Conservation (phyloP, 352 stramenopile species). For the Globisporangium parvum region DNA sequence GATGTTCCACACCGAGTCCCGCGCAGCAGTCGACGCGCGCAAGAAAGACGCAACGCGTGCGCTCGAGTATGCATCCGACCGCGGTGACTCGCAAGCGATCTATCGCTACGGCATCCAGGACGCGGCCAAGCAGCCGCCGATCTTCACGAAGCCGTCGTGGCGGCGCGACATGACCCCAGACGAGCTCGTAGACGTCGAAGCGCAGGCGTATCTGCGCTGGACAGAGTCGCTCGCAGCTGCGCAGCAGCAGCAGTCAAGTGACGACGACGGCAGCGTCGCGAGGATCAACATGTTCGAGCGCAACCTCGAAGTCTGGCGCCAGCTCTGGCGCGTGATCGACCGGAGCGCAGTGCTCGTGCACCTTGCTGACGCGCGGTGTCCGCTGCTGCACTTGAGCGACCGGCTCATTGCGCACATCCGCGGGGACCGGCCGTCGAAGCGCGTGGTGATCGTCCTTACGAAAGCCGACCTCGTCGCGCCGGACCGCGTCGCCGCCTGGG, state of each 20-base stretch:
- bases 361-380: conserved; percentile 64
- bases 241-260: conserved; percentile 13
- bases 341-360: conserved; percentile 73
- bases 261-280: background rate
- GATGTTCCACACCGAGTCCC: conserved; percentile 60
- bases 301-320: conserved; percentile 78
- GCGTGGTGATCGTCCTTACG: conserved; percentile 97
- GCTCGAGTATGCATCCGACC: conserved; percentile 51
- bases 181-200: conserved; percentile 49
- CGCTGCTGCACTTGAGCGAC: conserved; percentile 67
- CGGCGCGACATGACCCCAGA: conserved; percentile 57
- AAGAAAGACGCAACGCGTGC: conserved; percentile 65
- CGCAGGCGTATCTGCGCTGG: conserved; percentile 53
- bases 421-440: conserved; percentile 64
- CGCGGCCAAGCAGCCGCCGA: conserved; percentile 49
- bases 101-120: conserved; percentile 61
- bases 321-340: conserved; percentile 80
- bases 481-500: conserved; percentile 88
- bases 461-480: conserved; percentile 96
- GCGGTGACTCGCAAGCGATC: conserved; percentile 65
- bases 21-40: conserved; percentile 44
- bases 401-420: conserved; percentile 49
- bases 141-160: conserved; percentile 61
- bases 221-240: conserved; percentile 39
- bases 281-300: conserved; percentile 71